Evolutionary conservation across 768 basidiomycete genomes (phyloP).

Genomic region (Rhodosporidiobolus odoratus): DNA sequence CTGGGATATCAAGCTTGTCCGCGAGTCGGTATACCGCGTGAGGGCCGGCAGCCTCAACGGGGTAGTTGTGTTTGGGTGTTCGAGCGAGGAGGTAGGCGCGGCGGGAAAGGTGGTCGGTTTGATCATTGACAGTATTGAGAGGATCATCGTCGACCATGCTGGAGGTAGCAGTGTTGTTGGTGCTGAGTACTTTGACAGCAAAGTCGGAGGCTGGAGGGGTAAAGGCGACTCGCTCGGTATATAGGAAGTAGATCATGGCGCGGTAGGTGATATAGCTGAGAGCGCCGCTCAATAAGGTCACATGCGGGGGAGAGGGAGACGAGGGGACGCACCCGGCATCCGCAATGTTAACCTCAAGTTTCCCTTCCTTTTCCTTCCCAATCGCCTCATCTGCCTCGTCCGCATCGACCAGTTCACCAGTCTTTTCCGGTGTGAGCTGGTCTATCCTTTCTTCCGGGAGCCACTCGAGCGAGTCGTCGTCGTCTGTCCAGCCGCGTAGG

Average conservation of each 20-base stretch:
- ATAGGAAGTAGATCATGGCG: constrained; percentile 2
- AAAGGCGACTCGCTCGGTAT: neutral
- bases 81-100: neutral
- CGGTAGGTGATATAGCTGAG: constrained; percentile 3
- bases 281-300: neutral
- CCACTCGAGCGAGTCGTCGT: constrained; percentile 18
- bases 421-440: neutral
- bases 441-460: neutral
- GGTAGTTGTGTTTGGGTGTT: neutral
- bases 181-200: neutral
- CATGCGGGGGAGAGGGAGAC: neutral
- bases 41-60: neutral
- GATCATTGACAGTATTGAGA: too few relatives aligned
- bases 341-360: neutral
- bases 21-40: constrained; percentile 16
- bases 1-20: constrained; percentile 2
- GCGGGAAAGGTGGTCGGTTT: neutral
- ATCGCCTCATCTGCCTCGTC: neutral
- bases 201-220: neutral
- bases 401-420: neutral
- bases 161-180: neutral
- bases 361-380: neutral
- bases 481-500: neutral
- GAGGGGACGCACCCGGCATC: neutral
- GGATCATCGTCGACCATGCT: neutral